Evolutionary conservation across 768 basidiomycete species (phyloP).

Genomic region (Russula vinacea): DNA sequence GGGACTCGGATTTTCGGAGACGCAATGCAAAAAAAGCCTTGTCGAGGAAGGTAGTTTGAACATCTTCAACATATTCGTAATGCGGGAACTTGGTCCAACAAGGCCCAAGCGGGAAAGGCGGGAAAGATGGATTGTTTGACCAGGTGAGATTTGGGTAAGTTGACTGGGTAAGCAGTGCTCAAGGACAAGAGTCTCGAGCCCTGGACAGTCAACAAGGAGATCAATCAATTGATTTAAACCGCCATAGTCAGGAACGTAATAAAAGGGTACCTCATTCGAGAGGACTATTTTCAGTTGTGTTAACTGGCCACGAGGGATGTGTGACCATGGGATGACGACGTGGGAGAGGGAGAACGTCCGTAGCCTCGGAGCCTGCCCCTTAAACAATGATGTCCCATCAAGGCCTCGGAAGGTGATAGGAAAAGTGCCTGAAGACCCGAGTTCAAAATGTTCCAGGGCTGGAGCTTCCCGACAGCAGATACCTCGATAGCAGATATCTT

Average conservation of each 20-base stretch:
- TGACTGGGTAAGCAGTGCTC: constrained; percentile 2
- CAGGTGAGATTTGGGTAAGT: not conserved
- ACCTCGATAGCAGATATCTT: not conserved
- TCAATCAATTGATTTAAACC: not conserved
- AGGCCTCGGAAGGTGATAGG: not conserved
- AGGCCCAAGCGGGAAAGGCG: constrained; percentile 8
- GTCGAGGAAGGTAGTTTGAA: constrained; percentile 4
- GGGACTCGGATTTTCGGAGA: not conserved
- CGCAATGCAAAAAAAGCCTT: constrained; percentile 6
- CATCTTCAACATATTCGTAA: constrained; percentile 5
- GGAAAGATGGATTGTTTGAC: constrained; percentile 4
- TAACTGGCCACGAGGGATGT: constrained; percentile 12
- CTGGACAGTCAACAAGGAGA: constrained; percentile 5
- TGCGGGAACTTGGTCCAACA: constrained; percentile 3
- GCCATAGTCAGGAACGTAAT: not conserved
- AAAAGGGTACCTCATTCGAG: not conserved
- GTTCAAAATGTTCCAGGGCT: constrained; percentile 16
- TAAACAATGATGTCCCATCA: not conserved
- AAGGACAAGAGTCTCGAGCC: constrained; percentile 5
- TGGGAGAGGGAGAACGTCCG: constrained; percentile 5
- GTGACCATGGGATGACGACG: constrained; percentile 10
- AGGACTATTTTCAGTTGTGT: constrained; percentile 6
- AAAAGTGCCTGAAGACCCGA: not conserved
- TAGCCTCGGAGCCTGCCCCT: constrained; percentile 5
- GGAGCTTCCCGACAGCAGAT: constrained; percentile 7